Percentiles rank a stretch among this genome's conserved stretches.
These are phyloP conservation scores for Mucor lusitanicus DNA, from an alignment of 371 early-diverging fungal species.

Conservation along the genomic window DNA sequence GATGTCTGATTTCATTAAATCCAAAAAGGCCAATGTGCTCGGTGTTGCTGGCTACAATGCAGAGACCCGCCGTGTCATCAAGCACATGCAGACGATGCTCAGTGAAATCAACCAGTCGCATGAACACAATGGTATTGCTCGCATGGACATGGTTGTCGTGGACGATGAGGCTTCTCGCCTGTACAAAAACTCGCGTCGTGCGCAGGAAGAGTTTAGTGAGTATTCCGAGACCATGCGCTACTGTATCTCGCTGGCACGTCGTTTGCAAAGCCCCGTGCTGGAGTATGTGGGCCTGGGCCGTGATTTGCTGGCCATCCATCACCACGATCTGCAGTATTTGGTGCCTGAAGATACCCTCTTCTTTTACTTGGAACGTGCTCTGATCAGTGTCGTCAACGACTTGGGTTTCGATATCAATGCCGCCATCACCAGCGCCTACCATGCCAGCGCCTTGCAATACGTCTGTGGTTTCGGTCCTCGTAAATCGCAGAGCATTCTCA, in stretches of 20 bases:
- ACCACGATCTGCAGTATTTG: constrained; percentile 80
- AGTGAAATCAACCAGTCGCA: constrained; percentile 51
- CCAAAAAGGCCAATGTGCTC: constrained; percentile 75
- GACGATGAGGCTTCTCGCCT: constrained; percentile 90
- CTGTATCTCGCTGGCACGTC: constrained; percentile 85
- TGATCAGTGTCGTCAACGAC: constrained; percentile 85
- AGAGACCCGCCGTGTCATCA: constrained; percentile 71
- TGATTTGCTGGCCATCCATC: constrained; percentile 66
- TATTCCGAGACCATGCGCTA: constrained; percentile 78
- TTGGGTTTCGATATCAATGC: constrained; percentile 92
- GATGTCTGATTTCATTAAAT: constrained; percentile 63
- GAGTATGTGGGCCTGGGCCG: constrained; percentile 85
- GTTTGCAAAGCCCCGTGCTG: constrained; percentile 81
- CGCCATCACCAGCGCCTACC: constrained; percentile 68
- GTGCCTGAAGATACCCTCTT: constrained; percentile 70
- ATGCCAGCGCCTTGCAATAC: constrained; percentile 77
- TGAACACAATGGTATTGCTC: constrained; percentile 22
- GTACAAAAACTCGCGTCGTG: constrained; percentile 77
- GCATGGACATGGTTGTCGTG: constrained; percentile 56
- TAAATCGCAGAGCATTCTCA: constrained; percentile 79
- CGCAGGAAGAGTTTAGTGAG: constrained; percentile 72
- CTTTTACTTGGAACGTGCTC: constrained; percentile 77
- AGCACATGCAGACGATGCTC: constrained; percentile 63
- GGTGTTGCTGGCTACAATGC: constrained; percentile 83
- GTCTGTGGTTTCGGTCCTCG: constrained; percentile 95